Base-by-base conservation (phyloP, 2,329 filamentous ascomycete genomes). In the Claviceps sorghi region DNA sequence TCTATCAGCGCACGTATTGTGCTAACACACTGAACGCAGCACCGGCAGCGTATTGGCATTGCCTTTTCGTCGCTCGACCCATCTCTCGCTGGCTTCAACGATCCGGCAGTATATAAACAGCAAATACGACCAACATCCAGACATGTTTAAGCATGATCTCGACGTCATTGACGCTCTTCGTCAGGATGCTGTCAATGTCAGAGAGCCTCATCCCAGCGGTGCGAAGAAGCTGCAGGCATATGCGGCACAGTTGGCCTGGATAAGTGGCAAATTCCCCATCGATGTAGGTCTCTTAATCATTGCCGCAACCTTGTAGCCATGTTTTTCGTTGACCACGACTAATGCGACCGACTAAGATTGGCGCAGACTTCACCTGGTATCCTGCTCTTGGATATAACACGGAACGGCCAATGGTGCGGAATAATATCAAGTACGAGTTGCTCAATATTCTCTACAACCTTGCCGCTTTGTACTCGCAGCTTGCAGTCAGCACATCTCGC, bases 91-190 rank as follows among this genome's bases (percentile, higher is more conserved):
- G 56, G 85, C 87, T 52, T 76, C 80, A 55, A 86, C 89, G 49
- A 89, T 98, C 65, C 88, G 87, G 58, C 84, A 93, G 65, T 97
- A 98, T 72, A 97, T 98, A 63, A 95, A 89, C 56, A 84, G 82
- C 68, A 96, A 97, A 76, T 97, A 97, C 83, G 91, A 97, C 69
- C 93, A 98, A 67, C 91, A 95, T 65, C 91, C 93, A 36, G 89
- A 96, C 68, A 95, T 95, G 84, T 98, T 98, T 69, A 80, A 82
- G 57, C 79, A 87, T 57, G 93, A 98, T 71, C 80, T 82, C 54
- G 82, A 90, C 63, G 79, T 85, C 58, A 89, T 98, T 62, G 89
- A 97, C 64, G 75, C 80, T 48, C 72, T 97, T 53, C 83, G 93
- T 5, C 79, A 79, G 56, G 87, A 94, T 65, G 93, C 93, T n/a